Evolutionary conservation across 495 filamentous ascomycete genomes (phyloP).

Genomic region (Bombardia bombarda): DNA sequence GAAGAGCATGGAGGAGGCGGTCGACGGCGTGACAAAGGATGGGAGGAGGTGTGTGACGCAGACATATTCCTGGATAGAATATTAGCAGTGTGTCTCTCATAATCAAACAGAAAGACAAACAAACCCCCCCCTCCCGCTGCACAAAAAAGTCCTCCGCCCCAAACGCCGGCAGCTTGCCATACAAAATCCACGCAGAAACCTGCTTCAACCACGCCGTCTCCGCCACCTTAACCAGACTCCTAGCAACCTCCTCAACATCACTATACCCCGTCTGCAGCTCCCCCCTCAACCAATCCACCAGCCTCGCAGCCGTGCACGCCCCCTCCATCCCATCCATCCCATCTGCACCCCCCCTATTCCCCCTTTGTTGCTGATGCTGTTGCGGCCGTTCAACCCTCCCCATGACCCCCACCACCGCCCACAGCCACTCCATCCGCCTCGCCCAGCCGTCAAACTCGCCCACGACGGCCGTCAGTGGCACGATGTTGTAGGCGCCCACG

Average conservation of each 20-base stretch:
- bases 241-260: constrained; percentile 69
- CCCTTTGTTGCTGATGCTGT: too few relatives aligned
- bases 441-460: constrained; percentile 80
- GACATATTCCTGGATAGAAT: constrained; percentile 21
- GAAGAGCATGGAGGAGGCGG: constrained; percentile 79
- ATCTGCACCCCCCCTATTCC: neutral
- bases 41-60: constrained; percentile 52
- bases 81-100: too few relatives aligned
- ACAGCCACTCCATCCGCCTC: constrained; percentile 77
- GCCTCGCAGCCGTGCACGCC: constrained; percentile 44
- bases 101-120: too few relatives aligned
- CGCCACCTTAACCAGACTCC: constrained; percentile 62
- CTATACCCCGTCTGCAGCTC: constrained; percentile 82
- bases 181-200: constrained; percentile 79
- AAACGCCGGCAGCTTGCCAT: constrained; percentile 68
- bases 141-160: constrained; percentile 82
- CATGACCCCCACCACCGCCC: constrained; percentile 62
- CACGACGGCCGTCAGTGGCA: constrained; percentile 79
- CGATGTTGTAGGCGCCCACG: constrained; percentile 86
- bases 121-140: constrained; percentile 28
- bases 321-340: constrained; percentile 4
- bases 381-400: constrained; percentile 20
- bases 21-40: constrained; percentile 63
- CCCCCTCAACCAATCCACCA: constrained; percentile 67
- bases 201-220: constrained; percentile 90